These are phyloP conservation scores for Plenodomus tracheiphilus DNA, from an alignment of 2,329 filamentous ascomycete genomes.

Conservation along the genomic window DNA sequence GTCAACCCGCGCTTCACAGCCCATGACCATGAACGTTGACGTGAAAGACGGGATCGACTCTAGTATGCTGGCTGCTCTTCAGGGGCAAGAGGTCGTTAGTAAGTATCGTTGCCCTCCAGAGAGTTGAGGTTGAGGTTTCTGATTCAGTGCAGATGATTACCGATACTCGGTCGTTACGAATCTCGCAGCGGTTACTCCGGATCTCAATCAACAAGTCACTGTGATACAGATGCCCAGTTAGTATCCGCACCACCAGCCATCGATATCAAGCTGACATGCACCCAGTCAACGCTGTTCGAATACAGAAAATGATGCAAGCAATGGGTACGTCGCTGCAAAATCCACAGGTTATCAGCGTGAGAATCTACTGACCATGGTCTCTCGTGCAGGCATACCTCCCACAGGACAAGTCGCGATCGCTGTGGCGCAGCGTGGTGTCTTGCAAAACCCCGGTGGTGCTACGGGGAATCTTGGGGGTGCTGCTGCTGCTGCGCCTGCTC, in stretches of 20 bases:
- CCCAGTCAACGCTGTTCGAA: slow-evolving; percentile 39
- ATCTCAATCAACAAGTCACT: slow-evolving; percentile 42
- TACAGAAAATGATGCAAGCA: slow-evolving; percentile 43
- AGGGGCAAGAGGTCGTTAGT: slow-evolving; percentile 36
- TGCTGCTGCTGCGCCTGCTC: slow-evolving; percentile 18
- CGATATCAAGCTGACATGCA: slow-evolving; percentile 11
- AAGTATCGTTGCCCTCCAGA: slow-evolving; percentile 8
- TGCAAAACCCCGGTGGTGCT: slow-evolving; percentile 43
- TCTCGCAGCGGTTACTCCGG: slow-evolving; percentile 37
- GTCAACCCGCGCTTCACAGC: slow-evolving; percentile 41
- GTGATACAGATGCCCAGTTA: slow-evolving; percentile 43
- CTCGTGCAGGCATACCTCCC: slow-evolving; percentile 34
- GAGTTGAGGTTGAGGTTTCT: not conserved
- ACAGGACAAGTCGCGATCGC: slow-evolving; percentile 38
- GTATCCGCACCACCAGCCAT: slow-evolving; percentile 5
- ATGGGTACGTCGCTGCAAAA: slow-evolving; percentile 25
- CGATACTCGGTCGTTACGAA: slow-evolving; percentile 41
- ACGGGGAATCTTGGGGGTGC: slow-evolving; percentile 33
- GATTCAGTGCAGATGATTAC: slow-evolving; percentile 30
- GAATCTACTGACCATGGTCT: slow-evolving; percentile 29
- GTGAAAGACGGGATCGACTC: slow-evolving; percentile 40
- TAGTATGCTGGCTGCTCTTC: slow-evolving; percentile 39
- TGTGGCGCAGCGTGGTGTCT: slow-evolving; percentile 42
- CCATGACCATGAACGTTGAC: slow-evolving; percentile 42
- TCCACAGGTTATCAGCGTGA: too few species aligned